These are phyloP conservation scores for Monosporascus sp. DNA, from an alignment of 2,329 filamentous ascomycete species.

Conservation along the genomic window DNA sequence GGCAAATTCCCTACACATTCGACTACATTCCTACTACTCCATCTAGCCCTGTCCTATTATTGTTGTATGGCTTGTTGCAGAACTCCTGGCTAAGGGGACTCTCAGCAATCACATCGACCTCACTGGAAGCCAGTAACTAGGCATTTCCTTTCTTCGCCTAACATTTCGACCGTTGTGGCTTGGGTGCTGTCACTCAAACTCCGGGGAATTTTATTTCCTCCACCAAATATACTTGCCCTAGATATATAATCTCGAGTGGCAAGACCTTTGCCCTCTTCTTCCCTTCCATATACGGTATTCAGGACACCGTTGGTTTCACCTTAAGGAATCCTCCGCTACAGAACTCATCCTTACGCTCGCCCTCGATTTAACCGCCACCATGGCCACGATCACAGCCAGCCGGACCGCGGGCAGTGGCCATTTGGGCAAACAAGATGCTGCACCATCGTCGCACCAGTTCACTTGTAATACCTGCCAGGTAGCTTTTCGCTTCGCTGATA, in stretches of 20 bases:
- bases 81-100: not conserved
- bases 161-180: not conserved
- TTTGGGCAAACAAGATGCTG: slow-evolving; percentile 21
- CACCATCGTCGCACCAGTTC: slow-evolving; percentile 68
- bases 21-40: not conserved
- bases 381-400: slow-evolving; percentile 45
- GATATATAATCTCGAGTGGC: no score
- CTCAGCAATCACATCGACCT: no score
- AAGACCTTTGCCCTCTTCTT: no score
- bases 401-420: slow-evolving; percentile 25
- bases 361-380: slow-evolving; percentile 22
- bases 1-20: not conserved
- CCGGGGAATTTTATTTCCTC: not conserved
- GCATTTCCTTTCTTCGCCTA: no score
- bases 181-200: not conserved
- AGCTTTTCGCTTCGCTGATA: slow-evolving; percentile 87
- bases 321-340: not conserved
- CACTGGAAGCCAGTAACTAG: no score
- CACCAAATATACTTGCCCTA: no score
- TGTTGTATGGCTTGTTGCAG: not conserved
- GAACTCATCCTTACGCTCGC: not conserved
- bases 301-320: no score
- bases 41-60: not conserved
- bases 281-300: no score
- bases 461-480: slow-evolving; percentile 99